Conservation (phyloP, 2,329 filamentous ascomycete genomes). For the Ceratocystis alfenasii region DNA sequence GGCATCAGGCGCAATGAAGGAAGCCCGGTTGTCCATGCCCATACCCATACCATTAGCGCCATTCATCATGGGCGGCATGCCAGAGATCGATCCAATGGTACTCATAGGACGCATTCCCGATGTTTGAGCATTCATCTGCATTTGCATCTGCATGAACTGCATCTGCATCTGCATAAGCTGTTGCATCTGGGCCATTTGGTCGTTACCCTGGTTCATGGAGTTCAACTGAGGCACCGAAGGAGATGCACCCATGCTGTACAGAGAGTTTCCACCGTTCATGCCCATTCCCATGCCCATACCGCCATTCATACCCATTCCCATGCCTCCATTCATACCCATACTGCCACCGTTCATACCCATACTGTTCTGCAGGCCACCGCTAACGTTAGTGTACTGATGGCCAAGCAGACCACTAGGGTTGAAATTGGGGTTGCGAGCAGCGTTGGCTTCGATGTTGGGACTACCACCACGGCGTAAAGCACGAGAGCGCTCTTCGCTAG, state of each 20-base stretch:
- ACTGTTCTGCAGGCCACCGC: constrained; percentile 29
- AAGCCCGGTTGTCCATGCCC: constrained; percentile 35
- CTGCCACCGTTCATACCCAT: constrained; percentile 25
- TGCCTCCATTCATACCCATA: constrained; percentile 27
- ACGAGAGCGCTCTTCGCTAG: constrained; percentile 66
- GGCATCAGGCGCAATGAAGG: constrained; percentile 38
- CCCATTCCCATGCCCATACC: constrained; percentile 17
- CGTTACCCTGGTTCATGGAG: constrained; percentile 20
- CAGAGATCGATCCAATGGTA: constrained; percentile 18
- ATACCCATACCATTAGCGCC: constrained; percentile 25
- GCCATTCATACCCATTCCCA: constrained; percentile 16
- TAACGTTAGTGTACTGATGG: constrained; percentile 38
- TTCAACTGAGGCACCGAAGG: constrained; percentile 27
- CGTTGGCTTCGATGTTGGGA: constrained; percentile 49
- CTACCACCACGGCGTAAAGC: constrained; percentile 63
- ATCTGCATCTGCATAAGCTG: constrained; percentile 55
- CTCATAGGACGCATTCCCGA: constrained; percentile 17
- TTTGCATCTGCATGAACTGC: constrained; percentile 87
- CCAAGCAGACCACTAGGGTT: constrained; percentile 30
- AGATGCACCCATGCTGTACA: constrained; percentile 23
- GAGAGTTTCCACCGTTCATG: constrained; percentile 17
- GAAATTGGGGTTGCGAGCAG: constrained; percentile 26
- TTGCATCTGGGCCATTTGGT: constrained; percentile 33
- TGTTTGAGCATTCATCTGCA: constrained; percentile 54
- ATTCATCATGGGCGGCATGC: constrained; percentile 56